These are phyloP conservation scores for Aspergillus sp. DNA, from an alignment of 2,329 filamentous ascomycete genomes.

Conservation along the genomic window DNA sequence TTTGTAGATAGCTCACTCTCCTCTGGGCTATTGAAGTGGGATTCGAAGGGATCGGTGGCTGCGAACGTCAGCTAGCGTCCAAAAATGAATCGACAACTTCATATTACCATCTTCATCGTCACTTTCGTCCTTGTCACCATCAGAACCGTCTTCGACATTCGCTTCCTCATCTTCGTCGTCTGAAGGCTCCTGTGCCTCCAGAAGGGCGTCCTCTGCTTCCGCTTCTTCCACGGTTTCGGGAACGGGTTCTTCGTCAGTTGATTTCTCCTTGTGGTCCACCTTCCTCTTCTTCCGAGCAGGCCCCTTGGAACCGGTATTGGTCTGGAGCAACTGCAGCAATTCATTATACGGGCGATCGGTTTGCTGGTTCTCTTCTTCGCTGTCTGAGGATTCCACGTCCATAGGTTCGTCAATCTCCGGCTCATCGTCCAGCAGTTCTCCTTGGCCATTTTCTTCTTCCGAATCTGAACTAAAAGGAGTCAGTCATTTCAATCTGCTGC, in stretches of 20 bases:
- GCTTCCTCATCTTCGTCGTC: constrained; percentile 33
- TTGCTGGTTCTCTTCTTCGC: constrained; percentile 35
- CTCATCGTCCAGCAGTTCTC: constrained; percentile 36
- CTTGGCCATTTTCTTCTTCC: constrained; percentile 19
- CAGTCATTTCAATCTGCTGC: constrained; percentile 4
- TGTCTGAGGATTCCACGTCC: constrained; percentile 32
- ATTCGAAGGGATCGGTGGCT: constrained; percentile 64
- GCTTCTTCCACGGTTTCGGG: constrained; percentile 11
- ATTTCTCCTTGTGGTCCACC: constrained; percentile 31
- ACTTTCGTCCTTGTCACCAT: constrained; percentile 21
- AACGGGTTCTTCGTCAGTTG: constrained; percentile 16
- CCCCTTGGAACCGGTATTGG: constrained; percentile 32
- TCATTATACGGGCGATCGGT: constrained; percentile 45
- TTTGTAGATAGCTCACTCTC: constrained; percentile 50
- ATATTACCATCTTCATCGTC: constrained; percentile 29
- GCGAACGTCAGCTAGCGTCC: constrained; percentile 42
- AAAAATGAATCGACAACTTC: constrained; percentile 1
- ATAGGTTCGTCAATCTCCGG: constrained; percentile 32
- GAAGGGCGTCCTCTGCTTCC: constrained; percentile 34
- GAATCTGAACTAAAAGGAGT: constrained; percentile 21
- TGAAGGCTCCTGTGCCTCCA: constrained; percentile 44
- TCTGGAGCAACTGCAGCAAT: constrained; percentile 48
- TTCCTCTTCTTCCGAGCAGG: constrained; percentile 48
- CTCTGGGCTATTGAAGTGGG: constrained; percentile 65
- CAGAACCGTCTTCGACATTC: constrained; percentile 33